Evolutionary conservation across 163 green algal genomes (phyloP), one percentile per base, ranked within the genome.

Genomic region (Dunaliella salina): DNA sequence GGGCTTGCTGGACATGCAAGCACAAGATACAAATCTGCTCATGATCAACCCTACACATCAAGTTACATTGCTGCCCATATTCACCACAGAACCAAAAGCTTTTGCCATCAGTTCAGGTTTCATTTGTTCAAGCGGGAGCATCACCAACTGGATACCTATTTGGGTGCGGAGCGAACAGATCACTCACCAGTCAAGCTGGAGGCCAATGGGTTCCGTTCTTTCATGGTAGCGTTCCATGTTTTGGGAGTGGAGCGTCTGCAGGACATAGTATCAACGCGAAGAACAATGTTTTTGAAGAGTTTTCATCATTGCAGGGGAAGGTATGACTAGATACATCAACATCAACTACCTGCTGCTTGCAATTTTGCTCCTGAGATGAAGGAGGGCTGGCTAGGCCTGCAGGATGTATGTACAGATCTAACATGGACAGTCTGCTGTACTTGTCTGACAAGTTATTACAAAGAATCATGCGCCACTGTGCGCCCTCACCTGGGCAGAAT

Each of bases 121-220:
- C 40, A 3, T 50, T 50, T 50, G 40, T 50, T 3, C 40, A 50
- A 50, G 3, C 3, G 40, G 40, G 8, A 8, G 40, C 40, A 50
- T 50, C 8, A 50, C 40, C 40, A 3, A 50, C 3, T 3, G 3
- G 40, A 50, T 50, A 50, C 40, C 40, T 8, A 15, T 8, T 50
- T 50, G 40, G 40, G 40, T 50, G 8, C 8, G 40, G 8, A 50
- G 40, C 40, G 8, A 50, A 8, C 40, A 50, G 40, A 50, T 50
- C 40, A 50, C 81, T 72, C 71, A 91, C 91, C 91, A 86, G 89
- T 90, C 5, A 94, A 83, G 83, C 87, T 90, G 24, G 88, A 85
- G 29, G 84, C 81, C 4, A 93, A 82, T 30, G 91, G 91, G 71
- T 91, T 89, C 13, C 89, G 83, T 75, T 93, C 89, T 15, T 91